These are phyloP conservation scores for Phytophthora capsici DNA, from an alignment of 352 stramenopile species.

Conservation along the genomic window DNA sequence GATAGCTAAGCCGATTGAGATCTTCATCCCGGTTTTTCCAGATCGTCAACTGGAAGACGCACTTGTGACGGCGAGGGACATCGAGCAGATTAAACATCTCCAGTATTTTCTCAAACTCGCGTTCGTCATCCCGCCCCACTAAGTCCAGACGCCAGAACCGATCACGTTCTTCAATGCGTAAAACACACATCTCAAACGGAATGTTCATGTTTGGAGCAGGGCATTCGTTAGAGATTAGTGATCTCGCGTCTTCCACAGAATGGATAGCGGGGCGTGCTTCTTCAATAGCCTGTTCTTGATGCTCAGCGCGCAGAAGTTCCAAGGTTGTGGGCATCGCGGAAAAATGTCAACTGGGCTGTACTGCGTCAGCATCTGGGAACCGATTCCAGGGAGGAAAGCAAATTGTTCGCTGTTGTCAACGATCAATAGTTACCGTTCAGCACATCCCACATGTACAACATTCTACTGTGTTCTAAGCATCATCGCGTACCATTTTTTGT, in stretches of 20 bases:
- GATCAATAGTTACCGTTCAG: no score
- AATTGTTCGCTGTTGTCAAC: no score
- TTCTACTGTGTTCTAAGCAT: no score
- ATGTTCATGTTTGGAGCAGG: background rate
- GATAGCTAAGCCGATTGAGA: background rate
- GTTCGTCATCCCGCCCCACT: no score
- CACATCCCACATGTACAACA: no score
- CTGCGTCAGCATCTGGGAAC: no score
- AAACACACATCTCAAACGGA: conserved; percentile 5
- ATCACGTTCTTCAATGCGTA: background rate
- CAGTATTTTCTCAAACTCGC: no score
- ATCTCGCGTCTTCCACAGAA: background rate
- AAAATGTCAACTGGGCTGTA: no score
- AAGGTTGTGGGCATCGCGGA: no score
- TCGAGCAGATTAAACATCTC: background rate
- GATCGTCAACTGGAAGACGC: background rate
- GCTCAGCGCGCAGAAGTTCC: no score
- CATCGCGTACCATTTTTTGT: no score
- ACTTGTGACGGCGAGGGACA: background rate
- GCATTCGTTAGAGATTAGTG: background rate
- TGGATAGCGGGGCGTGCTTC: background rate
- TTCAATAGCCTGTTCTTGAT: background rate
- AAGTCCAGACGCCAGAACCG: background rate
- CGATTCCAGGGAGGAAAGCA: no score
- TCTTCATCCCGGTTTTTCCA: conserved; percentile 6